phyloP scores from a whole-genome alignment of 139 green algal species.

The Auxenochlorella pyrenoidosa region DNA sequence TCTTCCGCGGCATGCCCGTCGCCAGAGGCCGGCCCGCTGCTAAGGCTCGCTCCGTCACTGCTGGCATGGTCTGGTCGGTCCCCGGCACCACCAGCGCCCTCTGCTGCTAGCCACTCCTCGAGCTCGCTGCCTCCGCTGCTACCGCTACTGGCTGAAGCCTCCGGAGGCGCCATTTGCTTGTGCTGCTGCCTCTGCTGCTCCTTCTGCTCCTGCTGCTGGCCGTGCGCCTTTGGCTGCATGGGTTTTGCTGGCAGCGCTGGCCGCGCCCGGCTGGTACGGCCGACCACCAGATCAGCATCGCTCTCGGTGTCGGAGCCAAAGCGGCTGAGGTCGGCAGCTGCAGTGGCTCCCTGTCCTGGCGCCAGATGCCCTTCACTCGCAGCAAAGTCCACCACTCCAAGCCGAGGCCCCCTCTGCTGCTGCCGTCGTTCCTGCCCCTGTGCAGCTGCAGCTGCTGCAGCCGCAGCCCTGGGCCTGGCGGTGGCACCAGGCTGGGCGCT shows the following conservation, averaged over 20 bases:
- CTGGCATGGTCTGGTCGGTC: not conserved
- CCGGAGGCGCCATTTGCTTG: not conserved
- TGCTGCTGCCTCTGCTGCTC: not conserved
- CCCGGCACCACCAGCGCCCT: not conserved
- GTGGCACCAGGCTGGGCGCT: not conserved
- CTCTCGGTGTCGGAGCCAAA: slow-evolving; percentile 19
- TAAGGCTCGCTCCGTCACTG: not conserved
- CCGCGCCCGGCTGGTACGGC: not conserved
- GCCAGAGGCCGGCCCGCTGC: not conserved
- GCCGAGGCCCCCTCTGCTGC: not conserved
- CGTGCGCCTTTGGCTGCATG: not conserved
- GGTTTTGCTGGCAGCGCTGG: not conserved
- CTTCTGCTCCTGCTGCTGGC: not conserved
- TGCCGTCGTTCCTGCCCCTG: not conserved
- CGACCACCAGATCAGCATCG: not conserved
- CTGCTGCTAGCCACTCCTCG: slow-evolving; percentile 8
- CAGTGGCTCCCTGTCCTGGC: not conserved
- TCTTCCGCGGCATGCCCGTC: not conserved
- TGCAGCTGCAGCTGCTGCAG: not conserved
- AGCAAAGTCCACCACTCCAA: slow-evolving; percentile 14
- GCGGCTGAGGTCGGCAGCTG: slow-evolving; percentile 22
- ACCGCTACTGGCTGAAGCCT: slow-evolving; percentile 15
- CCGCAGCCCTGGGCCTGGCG: not conserved
- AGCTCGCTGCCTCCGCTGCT: slow-evolving; percentile 34
- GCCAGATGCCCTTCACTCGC: not conserved